Evolutionary conservation across 2,329 filamentous ascomycete species (phyloP).

Genomic region (Fusarium haematococcum): DNA sequence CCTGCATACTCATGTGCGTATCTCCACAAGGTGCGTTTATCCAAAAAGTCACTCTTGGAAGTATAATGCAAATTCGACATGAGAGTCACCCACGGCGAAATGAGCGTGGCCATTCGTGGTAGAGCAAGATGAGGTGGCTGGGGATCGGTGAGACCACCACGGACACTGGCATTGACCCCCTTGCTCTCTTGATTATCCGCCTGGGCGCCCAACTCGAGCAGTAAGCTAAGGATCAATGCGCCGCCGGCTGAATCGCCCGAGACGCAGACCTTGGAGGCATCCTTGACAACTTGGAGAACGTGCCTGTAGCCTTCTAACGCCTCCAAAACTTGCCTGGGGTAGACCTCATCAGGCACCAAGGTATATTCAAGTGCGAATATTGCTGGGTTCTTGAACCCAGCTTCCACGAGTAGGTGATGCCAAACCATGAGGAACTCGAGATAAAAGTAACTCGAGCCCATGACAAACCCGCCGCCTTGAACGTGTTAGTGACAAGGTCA

Average conservation of each 20-base stretch:
- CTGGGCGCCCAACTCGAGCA: constrained; percentile 71
- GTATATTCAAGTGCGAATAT: constrained; percentile 86
- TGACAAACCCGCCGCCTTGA: constrained; percentile 81
- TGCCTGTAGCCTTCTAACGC: constrained; percentile 78
- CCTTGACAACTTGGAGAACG: constrained; percentile 68
- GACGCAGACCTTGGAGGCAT: constrained; percentile 74
- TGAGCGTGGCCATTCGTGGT: constrained; percentile 72
- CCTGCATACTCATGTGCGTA: constrained; percentile 77
- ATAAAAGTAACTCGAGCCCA: constrained; percentile 87
- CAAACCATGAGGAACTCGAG: constrained; percentile 84
- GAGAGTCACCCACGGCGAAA: constrained; percentile 85
- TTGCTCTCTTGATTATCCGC: constrained; percentile 35
- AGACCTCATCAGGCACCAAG: constrained; percentile 78
- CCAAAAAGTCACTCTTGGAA: constrained; percentile 81
- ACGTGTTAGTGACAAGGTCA: constrained; percentile 11
- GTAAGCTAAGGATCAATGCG: constrained; percentile 77
- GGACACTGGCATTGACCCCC: constrained; percentile 15
- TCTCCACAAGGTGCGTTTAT: constrained; percentile 71
- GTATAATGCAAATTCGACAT: constrained; percentile 75
- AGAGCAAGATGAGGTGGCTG: constrained; percentile 43
- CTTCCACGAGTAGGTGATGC: constrained; percentile 72
- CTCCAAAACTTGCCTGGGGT: constrained; percentile 80
- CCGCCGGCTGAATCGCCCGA: constrained; percentile 85
- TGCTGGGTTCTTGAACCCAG: constrained; percentile 79
- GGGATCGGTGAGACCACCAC: constrained; percentile 26